Conservation (phyloP, 2,329 filamentous ascomycete genomes). For the Trichoderma cornu-damae region DNA sequence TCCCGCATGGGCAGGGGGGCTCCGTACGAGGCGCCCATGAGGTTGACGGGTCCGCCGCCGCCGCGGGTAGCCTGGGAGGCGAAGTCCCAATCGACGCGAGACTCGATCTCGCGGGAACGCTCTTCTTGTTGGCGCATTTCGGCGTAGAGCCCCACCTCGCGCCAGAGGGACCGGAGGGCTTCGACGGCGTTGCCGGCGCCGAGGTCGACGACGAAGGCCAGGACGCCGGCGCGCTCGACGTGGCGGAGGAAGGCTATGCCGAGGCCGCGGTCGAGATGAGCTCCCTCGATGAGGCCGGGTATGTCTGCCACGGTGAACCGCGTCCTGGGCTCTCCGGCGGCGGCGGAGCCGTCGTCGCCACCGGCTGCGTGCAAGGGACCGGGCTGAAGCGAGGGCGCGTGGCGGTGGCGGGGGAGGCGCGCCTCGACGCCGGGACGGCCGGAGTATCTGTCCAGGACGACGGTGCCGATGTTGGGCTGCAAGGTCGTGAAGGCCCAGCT, state of each 20-base stretch:
- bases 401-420: conserved; percentile 31
- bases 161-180: conserved; percentile 79
- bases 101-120: conserved; percentile 55
- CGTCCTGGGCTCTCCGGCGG: conserved; percentile 54
- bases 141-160: conserved; percentile 81
- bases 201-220: conserved; percentile 91
- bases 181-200: conserved; percentile 70
- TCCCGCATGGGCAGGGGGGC: conserved; percentile 7
- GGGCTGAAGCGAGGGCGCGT: conserved; percentile 33
- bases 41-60: conserved; percentile 28
- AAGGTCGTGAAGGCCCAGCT: conserved; percentile 97
- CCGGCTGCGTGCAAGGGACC: conserved; percentile 32
- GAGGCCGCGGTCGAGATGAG: conserved; percentile 84
- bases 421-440: conserved; percentile 59
- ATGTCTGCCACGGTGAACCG: conserved; percentile 95
- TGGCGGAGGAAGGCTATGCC: conserved; percentile 90
- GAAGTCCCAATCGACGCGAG: conserved; percentile 54
- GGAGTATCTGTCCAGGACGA: conserved; percentile 82
- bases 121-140: conserved; percentile 72
- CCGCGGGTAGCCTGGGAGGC: conserved; percentile 40
- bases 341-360: conserved; percentile 29
- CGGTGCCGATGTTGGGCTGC: conserved; percentile 90
- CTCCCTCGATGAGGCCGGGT: conserved; percentile 85
- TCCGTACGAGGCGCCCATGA: conserved; percentile 23
- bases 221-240: conserved; percentile 85